Evolutionary conservation across 2,329 filamentous ascomycete species (phyloP), one percentile per base, ranked within the genome.

Genomic region (Hypoxylon sp.): DNA sequence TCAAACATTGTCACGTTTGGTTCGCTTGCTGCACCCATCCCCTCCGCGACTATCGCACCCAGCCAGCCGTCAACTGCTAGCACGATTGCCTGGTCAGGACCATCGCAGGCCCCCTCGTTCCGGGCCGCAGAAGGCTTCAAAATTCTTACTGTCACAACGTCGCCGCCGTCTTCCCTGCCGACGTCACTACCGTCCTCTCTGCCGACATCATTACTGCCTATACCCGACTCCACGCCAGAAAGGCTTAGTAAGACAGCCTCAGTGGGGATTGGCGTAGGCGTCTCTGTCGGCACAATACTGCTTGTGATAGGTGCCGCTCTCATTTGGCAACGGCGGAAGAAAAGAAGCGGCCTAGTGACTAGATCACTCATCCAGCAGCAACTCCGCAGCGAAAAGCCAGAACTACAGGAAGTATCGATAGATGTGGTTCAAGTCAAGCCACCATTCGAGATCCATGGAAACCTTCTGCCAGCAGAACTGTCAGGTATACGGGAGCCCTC

Each of bases 1-100:
- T 58, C 54, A 32, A 50, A 50, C 6, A 58, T 50, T 20, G 54
- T 50, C 45, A 42, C 14, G 14, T 50, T 58, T 26, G 18, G 44
- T 22, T 16, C 12, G 14, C 4, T 44, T 9, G 16, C 22, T 5
- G 24, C 32, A 9, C 26, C 55, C 24, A 58, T 58, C 30, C 46
- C 55, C 18, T 58, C 45, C 2, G 55, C 55, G 18, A 50, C 45
- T 44, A 14, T 32, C 20, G 46, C 33, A 16, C 38, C 36, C 14
- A 28, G 18, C 36, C 55, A 58, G 36, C 55, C 55, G 7, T 33
- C 55, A 5, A 30, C 14, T 9, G 42, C 32, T 22, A 58, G 36
- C 14, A 32, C 8, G 14, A 51, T 44, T 18, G 36, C 22, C 24
- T 42, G 12, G 26, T 11, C 36, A 42, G 33, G 18, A 11, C 24